Base-by-base conservation (phyloP, 2,329 filamentous ascomycete species). In the Sporothrix luriei region DNA sequence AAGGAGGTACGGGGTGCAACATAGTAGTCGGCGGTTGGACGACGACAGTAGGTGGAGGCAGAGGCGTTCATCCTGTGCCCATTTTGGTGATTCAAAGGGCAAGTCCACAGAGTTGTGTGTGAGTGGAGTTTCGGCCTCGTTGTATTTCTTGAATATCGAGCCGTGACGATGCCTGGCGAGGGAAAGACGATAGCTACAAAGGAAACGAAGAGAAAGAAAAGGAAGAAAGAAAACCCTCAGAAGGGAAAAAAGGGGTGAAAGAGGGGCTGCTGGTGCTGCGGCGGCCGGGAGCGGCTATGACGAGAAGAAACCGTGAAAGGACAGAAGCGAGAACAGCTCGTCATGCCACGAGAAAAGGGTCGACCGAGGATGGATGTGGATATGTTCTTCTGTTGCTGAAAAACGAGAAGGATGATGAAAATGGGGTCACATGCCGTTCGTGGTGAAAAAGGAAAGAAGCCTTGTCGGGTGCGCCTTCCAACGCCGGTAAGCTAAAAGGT, bases 71-170 rank as follows among this genome's bases (percentile, higher is more conserved):
- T 67, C 65, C 57, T 67, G 65, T 67, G 65, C 26, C 29, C 51
- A 5, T 29, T 46, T 26, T n/a, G 40, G 65, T 52, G 46, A 24
- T 52, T n/a, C 26, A 33, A 33, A 33, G 29, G 29, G 29, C 29
- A 33, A 33, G 29, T 33, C 29, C 29, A 33, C 29, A 6, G 10
- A 5, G 26, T 26, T 52, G 46, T 66, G 62, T 66, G 62, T 67
- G 65, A 33, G 65, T 67, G 65, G 65, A 67, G 65, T 67, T 67
- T 29, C 61, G 62, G 62, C 62, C 43, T 65, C 62, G 62, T 33
- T 51, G 62, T 29, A 11, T 48, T 62, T 48, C 13, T 11, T 48
- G 29, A 33, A 19, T 33, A 19, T 62, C 21, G 21, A 26, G 55
- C 55, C 55, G 43, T 61, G 33, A 38, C 55, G 55, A 61, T 24